Evolutionary conservation across 2,329 filamentous ascomycete species (phyloP).

Genomic region (Venturia effusa): DNA sequence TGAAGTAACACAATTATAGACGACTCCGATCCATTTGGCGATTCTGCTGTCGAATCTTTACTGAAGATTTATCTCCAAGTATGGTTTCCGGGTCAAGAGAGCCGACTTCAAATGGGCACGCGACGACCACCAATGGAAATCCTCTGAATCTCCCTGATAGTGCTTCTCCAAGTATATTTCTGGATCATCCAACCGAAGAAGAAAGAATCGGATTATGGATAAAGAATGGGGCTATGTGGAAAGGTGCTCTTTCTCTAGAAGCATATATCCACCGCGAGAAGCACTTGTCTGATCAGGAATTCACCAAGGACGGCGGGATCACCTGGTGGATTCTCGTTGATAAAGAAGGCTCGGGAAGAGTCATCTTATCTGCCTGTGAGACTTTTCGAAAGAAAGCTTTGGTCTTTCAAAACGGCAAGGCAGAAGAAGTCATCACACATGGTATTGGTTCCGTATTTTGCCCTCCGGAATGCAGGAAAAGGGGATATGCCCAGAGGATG

Average conservation of each 20-base stretch:
- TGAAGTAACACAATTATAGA: background rate
- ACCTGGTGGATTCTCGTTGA: constrained; percentile 52
- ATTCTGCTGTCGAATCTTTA: background rate
- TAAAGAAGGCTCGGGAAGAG: constrained; percentile 24
- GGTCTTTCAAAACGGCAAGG: constrained; percentile 31
- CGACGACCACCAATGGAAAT: background rate
- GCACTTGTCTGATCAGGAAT: constrained; percentile 37
- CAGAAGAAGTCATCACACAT: constrained; percentile 52
- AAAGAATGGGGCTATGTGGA: constrained; percentile 47
- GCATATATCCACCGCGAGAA: constrained; percentile 49
- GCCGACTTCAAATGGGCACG: background rate
- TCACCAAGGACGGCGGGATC: constrained; percentile 44
- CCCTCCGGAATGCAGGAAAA: constrained; percentile 52
- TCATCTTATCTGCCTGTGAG: constrained; percentile 48
- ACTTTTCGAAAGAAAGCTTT: constrained; percentile 39
- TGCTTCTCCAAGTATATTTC: constrained; percentile 38
- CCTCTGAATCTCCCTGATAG: background rate
- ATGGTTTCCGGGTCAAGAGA: background rate
- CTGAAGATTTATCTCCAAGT: background rate
- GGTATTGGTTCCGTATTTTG: constrained; percentile 73
- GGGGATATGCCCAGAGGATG: constrained; percentile 70
- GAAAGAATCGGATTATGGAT: constrained; percentile 43
- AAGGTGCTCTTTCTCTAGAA: constrained; percentile 41
- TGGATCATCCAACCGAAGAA: constrained; percentile 43
- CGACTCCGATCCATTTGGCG: background rate